Base-by-base conservation (phyloP, 345 rosid species). In the Kernera saxatilis region DNA sequence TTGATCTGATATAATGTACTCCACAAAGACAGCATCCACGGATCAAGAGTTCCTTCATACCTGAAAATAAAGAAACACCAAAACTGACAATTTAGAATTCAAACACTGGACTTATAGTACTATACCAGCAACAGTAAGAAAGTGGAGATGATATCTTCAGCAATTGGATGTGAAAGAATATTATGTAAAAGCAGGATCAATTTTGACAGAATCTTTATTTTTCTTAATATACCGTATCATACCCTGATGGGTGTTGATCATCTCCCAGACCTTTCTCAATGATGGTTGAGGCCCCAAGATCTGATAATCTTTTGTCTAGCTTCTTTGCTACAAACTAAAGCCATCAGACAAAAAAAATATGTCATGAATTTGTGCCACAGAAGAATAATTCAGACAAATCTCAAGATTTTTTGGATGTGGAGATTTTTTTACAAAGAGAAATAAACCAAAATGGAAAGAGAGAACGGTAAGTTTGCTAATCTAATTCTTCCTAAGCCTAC, bases 171-270 rank as follows among this genome's bases (percentile, higher is more conserved):
- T 37, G 32, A 73, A 43, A 36, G 25, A 44, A 33, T 17, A 26
- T 46, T 15, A 49, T 35, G 8, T 35, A 30, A 30, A 23, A 55
- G 71, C 32, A 54, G 8, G 33, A 32, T 44, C 66, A 33, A 37
- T 8, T 36, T 5, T 41, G 13, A 54, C 6, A 25, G 18, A 33
- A 40, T 11, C 2, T 30, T 67, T 6, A 59, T 11, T 5, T 30
- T 5, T 22, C 48, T 69, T n/a, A 60, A 75, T 63, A 53, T 64
- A 69, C 52, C 51, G 49, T 54, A 78, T 39, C 82, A 70, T 94
- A 94, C 99, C 99, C 97, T 79, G 97, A 89, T 77, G 91, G 95
- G 75, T 91, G 96, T 71, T 94, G 96, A 74, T 94, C 97, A 80
- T 94, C 95, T 53, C 99, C 99, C 67, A 94, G 82, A 70, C 99